A percentile compares a stretch with the other conserved stretches of the same genome.
phyloP scores from a whole-genome alignment of 441 rosid genomes.

The Raphanus hybrid region DNA sequence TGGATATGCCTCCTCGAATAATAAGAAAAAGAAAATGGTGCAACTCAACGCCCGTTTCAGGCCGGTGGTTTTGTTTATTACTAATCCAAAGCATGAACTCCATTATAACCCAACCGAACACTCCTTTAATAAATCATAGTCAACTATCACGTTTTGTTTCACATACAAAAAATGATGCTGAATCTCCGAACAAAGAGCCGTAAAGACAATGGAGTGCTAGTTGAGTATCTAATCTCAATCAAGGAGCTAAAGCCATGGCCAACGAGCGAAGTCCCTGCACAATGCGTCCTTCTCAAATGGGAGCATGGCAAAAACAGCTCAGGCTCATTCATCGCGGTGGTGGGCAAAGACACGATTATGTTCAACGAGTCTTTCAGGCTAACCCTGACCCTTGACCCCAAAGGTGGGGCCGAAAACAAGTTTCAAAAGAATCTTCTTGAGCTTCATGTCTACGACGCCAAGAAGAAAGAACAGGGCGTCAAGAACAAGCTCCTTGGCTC shows the following conservation, averaged over 20 bases:
- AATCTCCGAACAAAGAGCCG: conserved; percentile 75
- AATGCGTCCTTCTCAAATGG: conserved; percentile 78
- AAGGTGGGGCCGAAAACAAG: conserved; percentile 53
- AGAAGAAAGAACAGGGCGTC: conserved; percentile 53
- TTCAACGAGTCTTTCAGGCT: conserved; percentile 66
- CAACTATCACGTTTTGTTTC: conserved; percentile 5
- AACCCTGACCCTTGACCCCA: conserved; percentile 51
- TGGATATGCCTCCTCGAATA: background rate
- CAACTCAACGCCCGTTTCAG: conserved; percentile 37
- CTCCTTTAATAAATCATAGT: background rate
- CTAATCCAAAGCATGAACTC: conserved; percentile 32
- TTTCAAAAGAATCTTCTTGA: conserved; percentile 75
- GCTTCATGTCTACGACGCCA: conserved; percentile 65
- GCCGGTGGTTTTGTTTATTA: conserved; percentile 45
- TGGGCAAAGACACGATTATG: conserved; percentile 67
- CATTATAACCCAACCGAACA: conserved; percentile 29
- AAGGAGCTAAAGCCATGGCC: conserved; percentile 90
- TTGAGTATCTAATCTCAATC: conserved; percentile 61
- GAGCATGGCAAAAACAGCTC: conserved; percentile 63
- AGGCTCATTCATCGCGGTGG: conserved; percentile 61
- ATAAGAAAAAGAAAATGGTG: conserved; percentile 19
- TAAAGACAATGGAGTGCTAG: conserved; percentile 52
- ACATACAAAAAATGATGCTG: conserved; percentile 60
- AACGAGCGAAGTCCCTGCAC: conserved; percentile 51
- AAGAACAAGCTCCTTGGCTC: conserved; percentile 82